These are phyloP conservation scores for Capsicum pubescens DNA, from an alignment of 257 asterid genomes.

Conservation along the genomic window DNA sequence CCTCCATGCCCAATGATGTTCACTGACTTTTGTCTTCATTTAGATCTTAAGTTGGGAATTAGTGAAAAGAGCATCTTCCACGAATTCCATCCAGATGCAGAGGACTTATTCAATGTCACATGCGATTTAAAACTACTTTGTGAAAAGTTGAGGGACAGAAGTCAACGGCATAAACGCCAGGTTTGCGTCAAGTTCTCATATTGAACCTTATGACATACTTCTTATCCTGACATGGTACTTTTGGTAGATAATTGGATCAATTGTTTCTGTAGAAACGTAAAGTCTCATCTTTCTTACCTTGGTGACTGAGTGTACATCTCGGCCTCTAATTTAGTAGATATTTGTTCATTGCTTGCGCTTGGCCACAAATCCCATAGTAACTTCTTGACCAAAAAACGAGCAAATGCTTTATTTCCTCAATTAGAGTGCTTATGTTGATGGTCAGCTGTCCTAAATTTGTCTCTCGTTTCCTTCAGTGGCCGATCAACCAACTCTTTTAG, in stretches of 20 bases:
- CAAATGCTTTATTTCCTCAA: not conserved
- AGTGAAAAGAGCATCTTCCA: conserved; percentile 95
- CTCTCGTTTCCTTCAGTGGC: conserved; percentile 1
- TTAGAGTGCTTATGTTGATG: not conserved
- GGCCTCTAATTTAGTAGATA: conserved; percentile 15
- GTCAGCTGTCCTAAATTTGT: conserved; percentile 7
- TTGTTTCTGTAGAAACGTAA: not conserved
- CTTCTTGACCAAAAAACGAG: not conserved
- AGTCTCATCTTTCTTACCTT: not conserved
- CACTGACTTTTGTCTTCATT: conserved; percentile 11
- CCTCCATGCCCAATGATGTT: not conserved
- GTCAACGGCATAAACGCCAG: conserved; percentile 92
- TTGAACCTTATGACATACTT: not conserved
- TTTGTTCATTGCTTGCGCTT: conserved; percentile 22
- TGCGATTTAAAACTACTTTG: conserved; percentile 94
- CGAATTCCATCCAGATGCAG: conserved; percentile 98
- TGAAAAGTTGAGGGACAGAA: conserved; percentile 82
- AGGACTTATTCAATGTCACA: conserved; percentile 94
- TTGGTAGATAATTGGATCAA: conserved; percentile 21
- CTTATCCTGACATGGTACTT: conserved; percentile 1
- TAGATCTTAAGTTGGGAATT: conserved; percentile 94
- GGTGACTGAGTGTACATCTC: not conserved
- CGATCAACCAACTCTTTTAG: not conserved
- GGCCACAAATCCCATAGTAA: not conserved
- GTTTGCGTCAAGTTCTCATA: conserved; percentile 44